Conservation (phyloP, 164 flowering plant species). For the Echeveria elegans region DNA sequence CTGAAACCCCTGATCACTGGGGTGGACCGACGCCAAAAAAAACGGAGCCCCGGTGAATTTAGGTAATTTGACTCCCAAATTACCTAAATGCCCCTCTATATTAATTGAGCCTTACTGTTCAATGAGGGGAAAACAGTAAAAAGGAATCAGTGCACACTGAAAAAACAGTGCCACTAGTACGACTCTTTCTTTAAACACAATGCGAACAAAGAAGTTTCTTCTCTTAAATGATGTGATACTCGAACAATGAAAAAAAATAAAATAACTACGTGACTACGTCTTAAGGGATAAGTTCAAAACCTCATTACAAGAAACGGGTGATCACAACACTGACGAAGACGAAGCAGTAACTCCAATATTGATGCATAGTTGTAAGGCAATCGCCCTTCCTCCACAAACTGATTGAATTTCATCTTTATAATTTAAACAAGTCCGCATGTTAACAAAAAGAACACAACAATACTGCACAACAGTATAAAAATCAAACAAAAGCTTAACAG, state of each 20-base stretch:
- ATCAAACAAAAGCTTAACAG: neutral
- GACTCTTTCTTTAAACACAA: too few relatives aligned
- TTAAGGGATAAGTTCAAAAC: constrained; percentile 20
- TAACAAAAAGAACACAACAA: neutral
- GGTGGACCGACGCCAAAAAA: too few relatives aligned
- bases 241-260: neutral
- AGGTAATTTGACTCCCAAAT: too few relatives aligned
- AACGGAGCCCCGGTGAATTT: too few relatives aligned
- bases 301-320: constrained; percentile 99
- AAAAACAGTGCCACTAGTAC: too few relatives aligned
- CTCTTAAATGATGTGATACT: neutral
- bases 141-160: too few relatives aligned
- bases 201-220: neutral
- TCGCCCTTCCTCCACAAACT: constrained; percentile 95
- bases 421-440: constrained; percentile 1
- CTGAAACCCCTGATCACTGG: too few relatives aligned
- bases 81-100: too few relatives aligned
- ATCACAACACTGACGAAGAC: constrained; percentile 99
- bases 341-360: constrained; percentile 89
- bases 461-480: neutral
- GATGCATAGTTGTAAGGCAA: constrained; percentile 98
- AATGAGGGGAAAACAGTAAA: too few relatives aligned
- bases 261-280: neutral
- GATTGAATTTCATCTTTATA: constrained; percentile 85
- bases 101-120: too few relatives aligned